Percentiles rank a stretch among this genome's conserved stretches.
Evolutionary conservation across 345 rosid species (phyloP).

Genomic region (Euclidium syriacum): DNA sequence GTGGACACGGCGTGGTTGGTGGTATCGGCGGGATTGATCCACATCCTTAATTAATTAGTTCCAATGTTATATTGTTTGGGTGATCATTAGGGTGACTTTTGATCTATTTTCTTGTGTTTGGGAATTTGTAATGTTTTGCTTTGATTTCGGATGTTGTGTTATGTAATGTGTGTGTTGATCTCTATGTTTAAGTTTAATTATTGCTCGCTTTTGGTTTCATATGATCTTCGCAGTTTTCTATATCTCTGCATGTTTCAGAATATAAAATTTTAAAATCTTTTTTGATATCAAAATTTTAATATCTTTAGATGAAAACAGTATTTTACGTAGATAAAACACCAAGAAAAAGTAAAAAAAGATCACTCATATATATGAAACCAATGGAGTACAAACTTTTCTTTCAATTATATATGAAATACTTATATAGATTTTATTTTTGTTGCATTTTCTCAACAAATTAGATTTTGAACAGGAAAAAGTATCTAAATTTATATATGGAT

Average conservation of each 20-base stretch:
- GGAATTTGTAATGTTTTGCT: conserved; percentile 1
- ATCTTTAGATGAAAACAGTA: not conserved
- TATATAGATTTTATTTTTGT: too few species aligned
- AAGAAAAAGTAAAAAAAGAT: too few species aligned
- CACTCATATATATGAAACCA: not conserved
- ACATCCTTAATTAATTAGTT: conserved; percentile 23
- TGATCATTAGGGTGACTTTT: conserved; percentile 8
- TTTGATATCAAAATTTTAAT: not conserved
- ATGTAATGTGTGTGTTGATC: conserved; percentile 7
- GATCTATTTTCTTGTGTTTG: conserved; percentile 3
- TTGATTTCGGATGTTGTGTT: not conserved
- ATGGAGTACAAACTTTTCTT: not conserved
- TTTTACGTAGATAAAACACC: too few species aligned
- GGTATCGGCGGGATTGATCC: conserved; percentile 17
- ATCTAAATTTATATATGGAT: too few species aligned
- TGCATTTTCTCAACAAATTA: too few species aligned
- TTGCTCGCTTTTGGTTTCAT: not conserved
- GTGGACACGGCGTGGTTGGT: conserved; percentile 17
- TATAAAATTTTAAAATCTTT: not conserved
- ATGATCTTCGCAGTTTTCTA: not conserved
- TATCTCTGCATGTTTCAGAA: not conserved
- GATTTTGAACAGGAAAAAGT: too few species aligned
- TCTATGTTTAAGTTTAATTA: not conserved
- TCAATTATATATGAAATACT: too few species aligned
- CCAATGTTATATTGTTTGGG: not conserved